Evolutionary conservation across 495 filamentous ascomycete species (phyloP), one percentile per base, ranked within the genome.

Genomic region (Pyronema omphalodes): DNA sequence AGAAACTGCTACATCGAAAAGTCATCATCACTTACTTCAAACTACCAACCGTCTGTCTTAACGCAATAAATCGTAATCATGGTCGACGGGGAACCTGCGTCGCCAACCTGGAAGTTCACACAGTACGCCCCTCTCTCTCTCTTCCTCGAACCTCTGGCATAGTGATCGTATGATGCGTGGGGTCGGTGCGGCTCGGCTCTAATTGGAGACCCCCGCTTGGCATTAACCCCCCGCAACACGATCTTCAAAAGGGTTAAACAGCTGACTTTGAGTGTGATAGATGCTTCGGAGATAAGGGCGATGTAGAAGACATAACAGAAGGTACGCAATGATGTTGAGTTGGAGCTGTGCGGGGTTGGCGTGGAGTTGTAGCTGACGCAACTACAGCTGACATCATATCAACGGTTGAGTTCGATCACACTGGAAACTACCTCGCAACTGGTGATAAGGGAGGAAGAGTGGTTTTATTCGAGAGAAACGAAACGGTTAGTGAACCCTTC

Each of bases 261-360:
- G 15, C 39, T 53, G 17, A 39, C 41, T 39, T 17, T 60, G 62
- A 33, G 65, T 56, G 12, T 37, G 50, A 34, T 59, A 96, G 89
- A 74, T 98, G 91, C 75, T 98, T 98, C 70, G 91, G 91, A 68
- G 91, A 98, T 74, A 98, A 98, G 73, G 91, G 91, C 56, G 91
- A 98, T 71, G 93, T 96, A 59, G 91, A 98, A 70, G 91, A 98
- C 73, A 98, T 98, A 60, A 98, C 91, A 72, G 91, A 98, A 85
- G 89, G 89, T 94, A 75, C 47, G 47, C 29, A 23, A 50, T 50
- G 9, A 35, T 12, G 44, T 35, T 12, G 47, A 19, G n/a, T 47
- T 23, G 17, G 44, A 47, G 44, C 18, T 47, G 44, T 47, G 12
- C n/a, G 44, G 44, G 44, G 12, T 29, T 29, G 23, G 12, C 9